Base-by-base conservation (phyloP, 2,329 filamentous ascomycete species). In the Corynespora cassiicola region DNA sequence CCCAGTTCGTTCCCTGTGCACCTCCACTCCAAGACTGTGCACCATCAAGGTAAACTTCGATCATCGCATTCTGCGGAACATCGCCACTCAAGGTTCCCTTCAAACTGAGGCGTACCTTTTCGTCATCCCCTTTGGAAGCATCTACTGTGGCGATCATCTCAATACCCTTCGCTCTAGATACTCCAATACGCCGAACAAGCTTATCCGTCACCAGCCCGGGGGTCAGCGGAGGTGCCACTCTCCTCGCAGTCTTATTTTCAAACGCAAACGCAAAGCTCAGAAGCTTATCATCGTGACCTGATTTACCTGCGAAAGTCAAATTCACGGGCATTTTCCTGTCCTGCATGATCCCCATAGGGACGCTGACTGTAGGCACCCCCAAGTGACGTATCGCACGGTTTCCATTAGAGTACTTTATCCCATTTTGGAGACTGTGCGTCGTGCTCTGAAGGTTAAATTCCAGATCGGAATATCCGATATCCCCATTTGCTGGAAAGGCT, bases 391-490 rank as follows among this genome's bases (percentile, higher is more conserved):
- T 62, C 0, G 74, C 75, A 2, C 76, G 63, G 34, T 80, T 80
- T 1, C 78, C 78, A 37, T 81, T 78, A 0, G 71, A 74, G 41
- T 80, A 81, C 25, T 71, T 73, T 4, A 81, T 71, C 0, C 79
- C 79, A 31, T 81, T 78, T 18, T 65, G 67, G 39, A 73, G 65
- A 4, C 72, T 73, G 39, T 73, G 65, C 7, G 23, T 42, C 5
- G 56, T 44, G 33, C 58, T 61, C 15, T 56, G 47, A 2, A 54
- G 25, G 12, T 54, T 51, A 40, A 9, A 71, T 50, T 81, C 78
- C 0, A 76, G 56, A 52, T 81, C 68, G 5, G 76, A 73, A 6
- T 63, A 58, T 0, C 74, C 77, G 0, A 80, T 68, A 42, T 81
- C 78, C 0, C 75, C 76, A 18, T 73, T 70, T 0, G 75, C 70